Evolutionary conservation across 305 asterid genomes (phyloP).

Genomic region (Fraxinus paxiana): DNA sequence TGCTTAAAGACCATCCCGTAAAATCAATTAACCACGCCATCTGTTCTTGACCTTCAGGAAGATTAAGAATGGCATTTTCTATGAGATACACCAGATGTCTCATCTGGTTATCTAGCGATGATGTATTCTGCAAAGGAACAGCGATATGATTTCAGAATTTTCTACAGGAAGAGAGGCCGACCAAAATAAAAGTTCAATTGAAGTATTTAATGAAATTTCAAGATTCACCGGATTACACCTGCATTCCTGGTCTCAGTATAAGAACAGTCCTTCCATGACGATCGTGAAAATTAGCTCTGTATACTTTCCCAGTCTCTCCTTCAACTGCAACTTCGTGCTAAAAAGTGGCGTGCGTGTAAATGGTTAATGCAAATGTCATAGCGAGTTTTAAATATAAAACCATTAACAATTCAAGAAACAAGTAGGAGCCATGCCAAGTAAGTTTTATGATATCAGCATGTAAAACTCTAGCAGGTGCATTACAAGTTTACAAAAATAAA

Average conservation of each 20-base stretch:
- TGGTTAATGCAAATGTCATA: not conserved
- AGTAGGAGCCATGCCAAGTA: not conserved
- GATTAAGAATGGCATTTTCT: slow-evolving; percentile 83
- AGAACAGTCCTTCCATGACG: slow-evolving; percentile 85
- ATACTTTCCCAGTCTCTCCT: slow-evolving; percentile 94
- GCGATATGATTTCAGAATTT: not conserved
- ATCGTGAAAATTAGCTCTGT: slow-evolving; percentile 75
- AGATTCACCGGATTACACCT: slow-evolving; percentile 41
- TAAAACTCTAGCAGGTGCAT: not conserved
- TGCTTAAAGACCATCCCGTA: slow-evolving; percentile 75
- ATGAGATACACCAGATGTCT: slow-evolving; percentile 79
- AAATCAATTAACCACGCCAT: slow-evolving; percentile 92
- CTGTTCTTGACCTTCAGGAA: slow-evolving; percentile 86
- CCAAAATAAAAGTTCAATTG: not conserved
- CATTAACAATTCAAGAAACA: not conserved
- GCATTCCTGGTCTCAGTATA: slow-evolving; percentile 85
- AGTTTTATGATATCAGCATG: not conserved
- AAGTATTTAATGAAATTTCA: not conserved
- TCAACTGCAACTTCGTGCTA: slow-evolving; percentile 76
- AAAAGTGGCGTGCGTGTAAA: slow-evolving; percentile 11
- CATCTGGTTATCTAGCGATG: slow-evolving; percentile 70
- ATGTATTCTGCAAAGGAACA: slow-evolving; percentile 55
- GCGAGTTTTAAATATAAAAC: not conserved
- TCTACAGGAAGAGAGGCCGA: not conserved
- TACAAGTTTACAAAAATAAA: not conserved